Base-by-base conservation (phyloP, 2,329 filamentous ascomycete species). In the Macrophomina phaseolina region DNA sequence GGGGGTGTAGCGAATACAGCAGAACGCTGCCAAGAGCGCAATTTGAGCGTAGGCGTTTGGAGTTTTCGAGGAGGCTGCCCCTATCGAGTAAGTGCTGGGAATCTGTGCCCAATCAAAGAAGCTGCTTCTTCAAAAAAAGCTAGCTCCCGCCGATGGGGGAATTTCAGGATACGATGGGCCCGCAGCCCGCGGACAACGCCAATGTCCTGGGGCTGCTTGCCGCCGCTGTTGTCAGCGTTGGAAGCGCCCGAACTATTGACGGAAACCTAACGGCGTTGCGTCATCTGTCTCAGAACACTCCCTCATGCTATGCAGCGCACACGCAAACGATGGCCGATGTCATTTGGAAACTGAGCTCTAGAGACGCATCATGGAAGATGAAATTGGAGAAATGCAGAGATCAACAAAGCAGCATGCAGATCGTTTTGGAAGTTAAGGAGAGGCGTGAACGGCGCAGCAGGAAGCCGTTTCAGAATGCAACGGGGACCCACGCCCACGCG, bases 141-240 rank as follows among this genome's bases (percentile, higher is more conserved):
- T 49, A 62, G 45, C 45, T n/a, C n/a, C 30, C 42, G 58, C 4
- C 23, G 42, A 36, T 3, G 23, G 16, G 28, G 16, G 30, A 34
- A 60, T 46, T 14, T 60, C 30, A 32, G 40, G 56, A 60, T 46
- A 60, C 58, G 58, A 48, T 34, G 28, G 30, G 34, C 38, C 58
- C 58, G n/a, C 23, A 32, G 5, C 2, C 52, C 18, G 30, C 45
- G 11, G 28, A 4, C 55, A 60, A n/a, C 58, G 58, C 56, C 6
- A 48, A 36, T 23, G 28, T 42, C 28, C 2, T 42, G 53, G 18
- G 40, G 40, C 40, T 49, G n/a, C 30, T 61, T 61, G 56, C 42
- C 42, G 56, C 55, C 12, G 55, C 36, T 23, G 55, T 18, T 9
- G 6, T 58, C 23, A n/a, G 7, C n/a, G 11, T 16, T 46, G 18